A percentile compares a stretch with the other conserved stretches of the same genome.
These are phyloP conservation scores for Leccinum ponderosum DNA, from an alignment of 1,284 basidiomycete genomes.

Conservation along the genomic window DNA sequence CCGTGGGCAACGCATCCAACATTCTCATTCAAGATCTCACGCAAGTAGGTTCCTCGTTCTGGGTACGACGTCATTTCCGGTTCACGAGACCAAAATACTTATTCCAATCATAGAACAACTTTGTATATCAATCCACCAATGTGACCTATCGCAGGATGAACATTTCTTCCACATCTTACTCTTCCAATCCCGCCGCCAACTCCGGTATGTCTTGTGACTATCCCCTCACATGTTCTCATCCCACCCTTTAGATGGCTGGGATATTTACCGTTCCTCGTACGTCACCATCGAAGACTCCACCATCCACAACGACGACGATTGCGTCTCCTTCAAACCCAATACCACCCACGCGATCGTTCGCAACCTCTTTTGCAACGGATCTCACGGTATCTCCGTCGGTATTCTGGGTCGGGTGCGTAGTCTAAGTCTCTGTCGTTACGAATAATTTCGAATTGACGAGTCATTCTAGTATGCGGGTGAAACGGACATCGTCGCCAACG, in stretches of 20 bases:
- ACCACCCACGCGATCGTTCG: slow-evolving; percentile 12
- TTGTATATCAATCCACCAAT: slow-evolving; percentile 29
- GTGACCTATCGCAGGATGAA: slow-evolving; percentile 30
- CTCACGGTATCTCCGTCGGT: slow-evolving; percentile 25
- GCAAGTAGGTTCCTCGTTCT: slow-evolving; percentile 38
- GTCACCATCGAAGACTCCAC: slow-evolving; percentile 40
- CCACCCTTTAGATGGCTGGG: slow-evolving; percentile 42
- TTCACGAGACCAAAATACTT: neutral
- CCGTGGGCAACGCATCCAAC: slow-evolving; percentile 45
- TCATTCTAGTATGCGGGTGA: slow-evolving; percentile 42
- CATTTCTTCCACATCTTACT: slow-evolving; percentile 27
- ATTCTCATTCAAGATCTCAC: slow-evolving; percentile 44
- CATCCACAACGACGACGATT: slow-evolving; percentile 46
- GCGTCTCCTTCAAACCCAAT: slow-evolving; percentile 37
- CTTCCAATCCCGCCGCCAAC: slow-evolving; percentile 23
- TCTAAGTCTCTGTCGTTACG: neutral
- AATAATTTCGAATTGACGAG: neutral
- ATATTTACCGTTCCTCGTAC: slow-evolving; percentile 45
- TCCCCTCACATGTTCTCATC: neutral
- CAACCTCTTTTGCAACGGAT: slow-evolving; percentile 20
- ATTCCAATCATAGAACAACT: slow-evolving; percentile 24
- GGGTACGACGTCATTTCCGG: slow-evolving; percentile 13
- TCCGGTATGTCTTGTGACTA: slow-evolving; percentile 10
- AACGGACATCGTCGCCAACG: slow-evolving; percentile 49
- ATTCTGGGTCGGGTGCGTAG: slow-evolving; percentile 19